Percentiles rank a stretch among this genome's conserved stretches.
Conservation (phyloP, 139 green algal genomes). For the Chlamydomonas sphaeroides region DNA sequence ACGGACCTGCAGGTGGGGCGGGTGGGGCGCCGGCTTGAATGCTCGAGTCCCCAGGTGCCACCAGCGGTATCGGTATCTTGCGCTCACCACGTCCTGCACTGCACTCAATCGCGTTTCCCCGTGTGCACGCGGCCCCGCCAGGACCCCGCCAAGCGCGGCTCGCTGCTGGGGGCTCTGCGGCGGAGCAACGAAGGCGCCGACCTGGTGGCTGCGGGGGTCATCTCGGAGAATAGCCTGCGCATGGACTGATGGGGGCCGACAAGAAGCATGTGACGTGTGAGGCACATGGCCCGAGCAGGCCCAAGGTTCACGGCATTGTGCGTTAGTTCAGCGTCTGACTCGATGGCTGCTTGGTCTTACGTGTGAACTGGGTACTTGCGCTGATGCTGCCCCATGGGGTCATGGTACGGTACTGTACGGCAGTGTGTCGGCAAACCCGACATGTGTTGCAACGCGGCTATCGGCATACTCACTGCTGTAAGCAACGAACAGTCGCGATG, state of each 20-base stretch:
- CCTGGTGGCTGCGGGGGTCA: background rate
- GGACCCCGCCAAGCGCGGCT: constrained; percentile 14
- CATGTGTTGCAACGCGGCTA: too few species aligned
- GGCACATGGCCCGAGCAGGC: too few species aligned
- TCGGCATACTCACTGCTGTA: too few species aligned
- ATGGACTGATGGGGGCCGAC: constrained; percentile 5
- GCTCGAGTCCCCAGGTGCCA: background rate
- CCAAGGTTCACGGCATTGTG: background rate
- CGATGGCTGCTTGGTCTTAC: too few species aligned
- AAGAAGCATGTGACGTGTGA: too few species aligned
- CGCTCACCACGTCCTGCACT: too few species aligned
- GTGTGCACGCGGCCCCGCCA: background rate
- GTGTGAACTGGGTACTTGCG: too few species aligned
- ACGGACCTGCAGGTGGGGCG: constrained; percentile 17
- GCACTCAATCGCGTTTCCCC: too few species aligned
- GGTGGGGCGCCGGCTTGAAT: background rate
- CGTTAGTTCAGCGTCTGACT: background rate
- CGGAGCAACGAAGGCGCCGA: background rate
- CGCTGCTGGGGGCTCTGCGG: constrained; percentile 3
- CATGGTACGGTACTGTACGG: too few species aligned
- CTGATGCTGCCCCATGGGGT: too few species aligned
- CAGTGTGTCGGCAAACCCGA: too few species aligned
- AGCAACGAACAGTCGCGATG: too few species aligned
- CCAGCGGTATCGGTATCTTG: background rate
- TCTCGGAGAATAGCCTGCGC: background rate